phyloP scores from a whole-genome alignment of 2,329 filamentous ascomycete genomes.

The Venturia nashicola region DNA sequence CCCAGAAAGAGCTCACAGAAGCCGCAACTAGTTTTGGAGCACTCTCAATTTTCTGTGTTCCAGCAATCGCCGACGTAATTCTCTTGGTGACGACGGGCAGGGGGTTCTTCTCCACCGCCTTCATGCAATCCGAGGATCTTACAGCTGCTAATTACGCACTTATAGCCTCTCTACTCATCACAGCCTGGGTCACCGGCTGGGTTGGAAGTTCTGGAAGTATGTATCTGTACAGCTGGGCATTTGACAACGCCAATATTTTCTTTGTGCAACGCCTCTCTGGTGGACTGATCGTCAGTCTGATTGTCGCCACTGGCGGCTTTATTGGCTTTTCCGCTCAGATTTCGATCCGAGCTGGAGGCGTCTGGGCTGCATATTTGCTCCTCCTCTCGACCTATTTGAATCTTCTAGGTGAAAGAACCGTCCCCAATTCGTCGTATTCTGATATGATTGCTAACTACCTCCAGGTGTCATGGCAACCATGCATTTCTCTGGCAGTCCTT shows the following conservation, averaged over 20 bases:
- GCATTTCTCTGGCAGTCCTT: neutral
- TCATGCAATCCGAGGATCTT: neutral
- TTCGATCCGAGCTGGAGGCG: neutral
- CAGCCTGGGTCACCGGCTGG: neutral
- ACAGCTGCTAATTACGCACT: neutral
- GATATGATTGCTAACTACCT: neutral
- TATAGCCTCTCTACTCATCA: conserved; percentile 3
- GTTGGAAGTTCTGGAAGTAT: neutral
- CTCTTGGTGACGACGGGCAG: neutral
- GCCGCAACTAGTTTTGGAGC: neutral
- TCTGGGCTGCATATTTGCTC: neutral
- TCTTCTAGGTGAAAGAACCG: neutral
- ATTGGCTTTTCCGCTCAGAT: neutral
- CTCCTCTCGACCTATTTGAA: conserved; percentile 5
- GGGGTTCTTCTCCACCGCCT: conserved; percentile 1
- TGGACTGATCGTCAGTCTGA: neutral
- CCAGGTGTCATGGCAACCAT: conserved; percentile 2
- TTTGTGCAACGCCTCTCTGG: conserved; percentile 2
- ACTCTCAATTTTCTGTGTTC: conserved; percentile 5
- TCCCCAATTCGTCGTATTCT: neutral
- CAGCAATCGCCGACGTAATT: neutral
- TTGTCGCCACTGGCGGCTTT: neutral
- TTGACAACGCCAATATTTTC: conserved; percentile 1
- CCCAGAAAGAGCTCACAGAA: neutral
- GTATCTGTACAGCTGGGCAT: conserved; percentile 5